phyloP scores from a whole-genome alignment of 2,329 filamentous ascomycete species.

The Pleoardoris graminearum region DNA sequence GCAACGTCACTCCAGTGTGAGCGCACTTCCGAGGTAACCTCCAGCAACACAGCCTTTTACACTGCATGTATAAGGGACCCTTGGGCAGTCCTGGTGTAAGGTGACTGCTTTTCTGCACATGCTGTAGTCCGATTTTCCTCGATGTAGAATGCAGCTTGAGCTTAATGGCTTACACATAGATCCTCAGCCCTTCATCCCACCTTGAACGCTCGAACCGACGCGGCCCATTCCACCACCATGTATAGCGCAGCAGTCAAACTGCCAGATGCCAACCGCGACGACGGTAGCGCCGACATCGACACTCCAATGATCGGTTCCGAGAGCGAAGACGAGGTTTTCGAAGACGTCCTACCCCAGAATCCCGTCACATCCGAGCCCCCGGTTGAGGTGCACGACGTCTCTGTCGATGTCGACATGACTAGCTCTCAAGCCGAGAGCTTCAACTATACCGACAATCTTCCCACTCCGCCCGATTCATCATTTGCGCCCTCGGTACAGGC shows the following conservation, averaged over 20 bases:
- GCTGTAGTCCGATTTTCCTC: not conserved
- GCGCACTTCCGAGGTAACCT: not conserved
- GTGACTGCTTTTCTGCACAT: not conserved
- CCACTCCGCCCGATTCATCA: constrained; percentile 56
- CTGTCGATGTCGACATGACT: not conserved
- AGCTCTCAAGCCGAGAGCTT: not conserved
- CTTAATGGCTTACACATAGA: not conserved
- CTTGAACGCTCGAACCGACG: constrained; percentile 6
- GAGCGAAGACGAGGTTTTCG: not conserved
- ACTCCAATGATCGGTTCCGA: not conserved
- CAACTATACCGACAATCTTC: constrained; percentile 3
- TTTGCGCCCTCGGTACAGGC: constrained; percentile 44
- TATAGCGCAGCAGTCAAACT: not conserved
- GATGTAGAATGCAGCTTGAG: constrained; percentile 5
- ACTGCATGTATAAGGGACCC: too few relatives aligned
- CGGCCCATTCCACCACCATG: not conserved
- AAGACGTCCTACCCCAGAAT: not conserved
- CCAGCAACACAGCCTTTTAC: too few relatives aligned
- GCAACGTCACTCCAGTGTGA: constrained; percentile 7
- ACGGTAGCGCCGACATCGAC: not conserved
- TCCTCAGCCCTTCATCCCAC: constrained; percentile 7
- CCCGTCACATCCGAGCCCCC: not conserved
- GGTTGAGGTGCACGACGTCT: not conserved
- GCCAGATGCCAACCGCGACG: not conserved
- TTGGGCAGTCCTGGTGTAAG: not conserved